Base-by-base conservation (phyloP, 2,329 filamentous ascomycete genomes). In the Tetracladium maxilliforme region DNA sequence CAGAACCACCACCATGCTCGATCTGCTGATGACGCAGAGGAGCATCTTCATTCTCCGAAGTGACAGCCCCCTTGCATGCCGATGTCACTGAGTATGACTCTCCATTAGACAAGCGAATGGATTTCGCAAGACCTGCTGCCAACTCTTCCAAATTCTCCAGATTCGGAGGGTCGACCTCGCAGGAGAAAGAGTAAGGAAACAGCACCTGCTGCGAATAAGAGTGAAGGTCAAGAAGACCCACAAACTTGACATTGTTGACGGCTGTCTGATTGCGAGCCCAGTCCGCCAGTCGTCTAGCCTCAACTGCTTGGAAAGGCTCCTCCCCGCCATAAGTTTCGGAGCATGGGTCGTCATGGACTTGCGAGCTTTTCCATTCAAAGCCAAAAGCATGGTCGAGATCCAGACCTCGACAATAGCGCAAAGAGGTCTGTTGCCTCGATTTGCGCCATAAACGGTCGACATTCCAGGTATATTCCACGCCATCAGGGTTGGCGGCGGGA, bases 121-220 rank as follows among this genome's bases (percentile, higher is more conserved):
- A 77, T 50, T 93, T 94, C 29, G 82, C 78, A 15, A 98, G 64
- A 14, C 86, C 87, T 28, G 84, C 65, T 3, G 76, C 90, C 11
- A 95, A 64, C 49, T 98, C 90, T 49, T 93, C 72, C 2, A 98
- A 65, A 39, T 92, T 92, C 51, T 98, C 90, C 10, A 90, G 58
- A 19, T 84, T 84, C 1, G 87, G 86, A 9, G 90, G 87, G 15
- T 73, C 59, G 5, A 67, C 61, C 6, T 60, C 55, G 57, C 90
- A 98, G 9, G 80, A 81, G 51, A 82, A 93, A 5, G 80, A 75
- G 47, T 86, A 95, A 0, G 90, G 90, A 45, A 90, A 94, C 7
- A 95, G 62, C 13, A 98, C 76, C 50, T 94, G 80, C 52, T 98
- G 86, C 1, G 83, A 92, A 49, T 95, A 98, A 3, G 82, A 87